Evolutionary conservation across 805 yeast species (phyloP), one percentile per base, ranked within the genome.

Genomic region (Nakazawaea ishiwadae): DNA sequence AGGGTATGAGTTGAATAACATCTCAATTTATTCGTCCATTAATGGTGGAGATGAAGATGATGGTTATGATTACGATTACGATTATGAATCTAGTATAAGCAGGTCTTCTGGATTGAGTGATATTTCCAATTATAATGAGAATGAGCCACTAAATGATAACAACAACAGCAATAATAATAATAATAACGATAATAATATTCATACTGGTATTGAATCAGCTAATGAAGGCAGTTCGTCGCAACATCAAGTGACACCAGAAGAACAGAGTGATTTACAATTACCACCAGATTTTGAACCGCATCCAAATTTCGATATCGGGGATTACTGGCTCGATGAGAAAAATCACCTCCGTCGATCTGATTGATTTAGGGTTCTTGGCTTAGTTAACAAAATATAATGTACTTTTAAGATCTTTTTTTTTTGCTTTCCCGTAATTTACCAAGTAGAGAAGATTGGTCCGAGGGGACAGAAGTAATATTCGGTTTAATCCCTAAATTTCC

Each of bases 271-370:
- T 26, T n/a, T 18, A 28, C 3, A 39, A 10, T 52, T 48, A 17
- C 74, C 71, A 1, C 75, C 77, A 10, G 61, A 66, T 2, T 75
- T 75, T 48, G 59, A 59, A 33, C 66, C 68, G 4, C 65, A 63
- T 42, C 70, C 76, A 1, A 77, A 78, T 3, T 75, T 65, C 49
- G 50, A 51, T 12, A 42, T 43, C 6, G 72, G 63, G 4, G 79
- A 74, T 50, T 75, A 75, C 52, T 73, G 73, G 69, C 68, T 62
- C 45, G 76, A 69, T 15, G 42, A 48, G 17, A 35, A 30, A 28
- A 27, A 19, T 4, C 31, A 27, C 27, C 21, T 8, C 3, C 26
- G 12, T 4, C 10, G n/a, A n/a, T n/a, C n/a, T n/a, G n/a, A n/a
- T n/a, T n/a, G n/a, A n/a, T n/a, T n/a, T n/a, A n/a, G n/a, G n/a